Base-by-base conservation (phyloP, 2,329 filamentous ascomycete genomes). In the Cryphonectria radicalis region DNA sequence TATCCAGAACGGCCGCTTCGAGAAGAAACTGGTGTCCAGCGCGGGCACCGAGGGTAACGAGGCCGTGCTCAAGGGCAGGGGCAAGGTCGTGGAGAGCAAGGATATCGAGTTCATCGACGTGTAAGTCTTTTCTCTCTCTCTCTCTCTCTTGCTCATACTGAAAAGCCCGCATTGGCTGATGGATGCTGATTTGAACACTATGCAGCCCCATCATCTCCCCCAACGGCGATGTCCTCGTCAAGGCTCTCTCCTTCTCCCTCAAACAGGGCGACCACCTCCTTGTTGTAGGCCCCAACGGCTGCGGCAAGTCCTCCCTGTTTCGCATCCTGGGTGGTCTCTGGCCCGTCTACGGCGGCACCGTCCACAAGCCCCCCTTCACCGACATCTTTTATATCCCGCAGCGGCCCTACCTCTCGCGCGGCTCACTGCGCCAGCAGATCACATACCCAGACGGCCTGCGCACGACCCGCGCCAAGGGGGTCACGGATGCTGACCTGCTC, bases 321-420 rank as follows among this genome's bases (percentile, higher is more conserved):
- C 91, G 96, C 53, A 99, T 99, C 76, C 88, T 99, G 0, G 96
- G 96, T 73, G 96, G 96, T 0, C 86, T 99, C 3, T 99, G 96
- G 96, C 96, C 96, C 22, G 96, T 98, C 17, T 99, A 99, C 81
- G 95, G 96, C 74, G 96, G 96, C 67, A 94, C 89, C 0, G 96
- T 99, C 28, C 88, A 93, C 77, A 98, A 98, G 80, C 96, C 96
- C 1, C 91, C 93, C 1, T 96, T 95, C 77, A 90, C 93, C 75
- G 92, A 96, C 79, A 98, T 99, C 79, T 99, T 98, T 83, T 99
- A 99, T 83, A 97, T 99, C 74, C 96, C 96, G 0, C 96, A 99
- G 79, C 90, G 96, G 1, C 96, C 96, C 0, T 99, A 99, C 79
- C 88, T 99, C 1, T 96, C 93, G 19, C 90, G 94, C 68, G 96